Percentiles rank a stretch among this genome's conserved stretches.
These are phyloP conservation scores for Dendrobium nobile DNA, from an alignment of 106 monocot genomes.

Conservation along the genomic window DNA sequence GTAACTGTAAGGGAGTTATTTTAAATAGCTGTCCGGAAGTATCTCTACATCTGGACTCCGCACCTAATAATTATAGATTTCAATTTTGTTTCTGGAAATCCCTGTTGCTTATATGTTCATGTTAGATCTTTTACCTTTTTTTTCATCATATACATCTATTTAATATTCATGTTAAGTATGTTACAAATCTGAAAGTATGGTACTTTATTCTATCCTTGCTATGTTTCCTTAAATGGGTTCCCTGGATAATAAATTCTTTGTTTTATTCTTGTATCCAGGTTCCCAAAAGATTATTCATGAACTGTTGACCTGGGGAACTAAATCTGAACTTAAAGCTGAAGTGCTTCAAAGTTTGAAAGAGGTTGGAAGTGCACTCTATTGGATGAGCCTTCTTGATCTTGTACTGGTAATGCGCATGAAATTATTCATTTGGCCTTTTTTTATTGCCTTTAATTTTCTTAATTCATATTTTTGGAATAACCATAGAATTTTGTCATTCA, in stretches of 20 bases:
- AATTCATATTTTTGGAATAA: background rate
- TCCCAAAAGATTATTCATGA: slow-evolving; percentile 81
- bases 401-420: slow-evolving; percentile 46
- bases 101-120: too few species aligned
- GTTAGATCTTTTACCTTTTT: too few species aligned
- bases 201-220: background rate
- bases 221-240: background rate
- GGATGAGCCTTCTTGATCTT: slow-evolving; percentile 80
- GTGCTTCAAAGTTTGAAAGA: slow-evolving; percentile 80
- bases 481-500: background rate
- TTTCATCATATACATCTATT: too few species aligned
- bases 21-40: too few species aligned
- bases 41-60: too few species aligned
- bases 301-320: slow-evolving; percentile 74
- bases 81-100: too few species aligned
- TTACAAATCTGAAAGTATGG: background rate
- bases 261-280: slow-evolving; percentile 31
- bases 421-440: background rate
- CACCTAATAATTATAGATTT: too few species aligned
- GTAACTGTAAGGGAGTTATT: too few species aligned
- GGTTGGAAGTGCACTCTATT: slow-evolving; percentile 84
- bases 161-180: background rate
- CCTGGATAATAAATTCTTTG: background rate
- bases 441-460: background rate
- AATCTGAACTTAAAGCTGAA: slow-evolving; percentile 73